Evolutionary conservation across 202 grass and related monocot genomes (phyloP).

Genomic region (Musa balbisiana): DNA sequence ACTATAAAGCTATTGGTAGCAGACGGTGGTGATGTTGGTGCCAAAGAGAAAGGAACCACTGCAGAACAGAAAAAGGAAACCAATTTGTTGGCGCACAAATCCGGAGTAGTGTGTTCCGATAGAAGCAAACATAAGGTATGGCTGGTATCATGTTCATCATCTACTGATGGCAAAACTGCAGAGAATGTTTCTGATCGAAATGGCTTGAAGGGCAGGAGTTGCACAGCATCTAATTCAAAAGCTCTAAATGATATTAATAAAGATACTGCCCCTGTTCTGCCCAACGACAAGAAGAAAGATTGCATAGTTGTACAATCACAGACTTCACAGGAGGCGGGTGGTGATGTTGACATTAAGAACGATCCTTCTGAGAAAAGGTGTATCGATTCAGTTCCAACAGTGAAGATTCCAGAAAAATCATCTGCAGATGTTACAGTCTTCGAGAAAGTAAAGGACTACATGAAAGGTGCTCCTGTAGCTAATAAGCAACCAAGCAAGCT

Average conservation of each 20-base stretch:
- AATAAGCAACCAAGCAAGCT: slow-evolving; percentile 72
- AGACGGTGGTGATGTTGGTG: not conserved
- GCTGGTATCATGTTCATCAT: not conserved
- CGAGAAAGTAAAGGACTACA: slow-evolving; percentile 44
- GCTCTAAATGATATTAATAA: not conserved
- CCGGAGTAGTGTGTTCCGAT: not conserved
- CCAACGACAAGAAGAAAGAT: slow-evolving; percentile 5
- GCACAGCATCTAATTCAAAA: not conserved
- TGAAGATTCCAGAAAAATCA: slow-evolving; percentile 36
- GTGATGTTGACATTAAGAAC: not conserved
- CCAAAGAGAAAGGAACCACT: not conserved
- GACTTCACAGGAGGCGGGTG: not conserved
- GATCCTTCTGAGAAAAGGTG: slow-evolving; percentile 12
- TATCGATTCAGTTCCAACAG: not conserved
- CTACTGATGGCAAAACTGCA: not conserved
- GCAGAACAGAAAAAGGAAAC: not conserved
- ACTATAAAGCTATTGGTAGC: not conserved
- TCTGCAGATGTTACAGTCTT: slow-evolving; percentile 70
- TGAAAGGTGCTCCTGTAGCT: slow-evolving; percentile 11
- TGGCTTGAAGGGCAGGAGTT: not conserved
- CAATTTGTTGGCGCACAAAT: not conserved
- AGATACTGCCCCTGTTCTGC: not conserved
- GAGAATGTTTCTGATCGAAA: not conserved
- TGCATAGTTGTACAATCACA: not conserved
- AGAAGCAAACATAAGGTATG: not conserved